These are phyloP conservation scores for Fraxinus ornus DNA, from an alignment of 305 asterid genomes.

Conservation along the genomic window DNA sequence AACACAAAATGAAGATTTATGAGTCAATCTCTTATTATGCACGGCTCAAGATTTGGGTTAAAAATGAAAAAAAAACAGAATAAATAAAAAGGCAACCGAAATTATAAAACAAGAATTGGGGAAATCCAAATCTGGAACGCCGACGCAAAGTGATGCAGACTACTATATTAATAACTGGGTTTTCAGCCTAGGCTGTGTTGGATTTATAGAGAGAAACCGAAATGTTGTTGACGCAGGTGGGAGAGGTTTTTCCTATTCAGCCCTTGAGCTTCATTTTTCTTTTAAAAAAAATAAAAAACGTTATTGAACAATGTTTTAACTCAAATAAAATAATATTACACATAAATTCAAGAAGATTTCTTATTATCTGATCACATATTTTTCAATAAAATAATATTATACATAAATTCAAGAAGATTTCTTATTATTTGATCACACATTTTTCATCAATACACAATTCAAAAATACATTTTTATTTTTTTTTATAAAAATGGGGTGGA, in stretches of 20 bases:
- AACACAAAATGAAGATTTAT: not conserved
- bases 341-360: too few relatives aligned
- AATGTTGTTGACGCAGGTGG: conserved; percentile 16
- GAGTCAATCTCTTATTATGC: conserved; percentile 18
- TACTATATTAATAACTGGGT: not conserved
- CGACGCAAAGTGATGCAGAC: not conserved
- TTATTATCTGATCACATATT: too few relatives aligned
- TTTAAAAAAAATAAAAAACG: too few relatives aligned
- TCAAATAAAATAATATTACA: too few relatives aligned
- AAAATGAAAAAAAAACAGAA: not conserved
- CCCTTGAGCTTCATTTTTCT: too few relatives aligned
- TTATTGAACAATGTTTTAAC: too few relatives aligned
- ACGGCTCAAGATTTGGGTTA: conserved; percentile 25
- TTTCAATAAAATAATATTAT: too few relatives aligned
- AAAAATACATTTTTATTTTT: too few relatives aligned
- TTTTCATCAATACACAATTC: too few relatives aligned
- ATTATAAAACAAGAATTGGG: not conserved
- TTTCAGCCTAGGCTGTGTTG: conserved; percentile 23
- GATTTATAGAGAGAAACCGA: conserved; percentile 36
- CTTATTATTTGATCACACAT: too few relatives aligned
- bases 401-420: too few relatives aligned
- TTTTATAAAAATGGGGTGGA: too few relatives aligned
- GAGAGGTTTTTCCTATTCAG: not conserved
- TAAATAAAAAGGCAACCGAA: not conserved
- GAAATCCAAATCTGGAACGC: not conserved